phyloP scores from a whole-genome alignment of 1,284 basidiomycete species.

The Austropuccinia psidii region DNA sequence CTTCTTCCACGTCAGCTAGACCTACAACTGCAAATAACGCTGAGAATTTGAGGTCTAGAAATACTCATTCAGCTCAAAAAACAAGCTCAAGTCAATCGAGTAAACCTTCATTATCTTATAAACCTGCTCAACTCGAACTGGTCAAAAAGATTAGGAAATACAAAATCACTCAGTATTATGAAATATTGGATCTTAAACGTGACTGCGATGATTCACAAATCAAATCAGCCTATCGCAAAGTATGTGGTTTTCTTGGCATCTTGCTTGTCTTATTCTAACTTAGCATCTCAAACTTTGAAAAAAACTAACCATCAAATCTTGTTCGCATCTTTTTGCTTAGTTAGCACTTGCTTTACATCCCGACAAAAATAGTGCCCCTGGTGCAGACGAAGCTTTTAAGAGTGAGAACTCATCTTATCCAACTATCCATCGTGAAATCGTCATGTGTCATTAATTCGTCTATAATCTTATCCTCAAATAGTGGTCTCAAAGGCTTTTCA shows the following conservation, averaged over 20 bases:
- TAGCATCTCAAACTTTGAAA: too few relatives aligned
- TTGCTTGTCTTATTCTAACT: conserved; percentile 30
- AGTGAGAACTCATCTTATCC: conserved; percentile 55
- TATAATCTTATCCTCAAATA: conserved; percentile 48
- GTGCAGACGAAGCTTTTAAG: conserved; percentile 98
- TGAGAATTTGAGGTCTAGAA: neutral
- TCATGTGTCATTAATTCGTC: conserved; percentile 7
- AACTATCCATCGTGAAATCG: neutral
- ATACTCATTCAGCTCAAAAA: conserved; percentile 6
- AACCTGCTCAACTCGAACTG: conserved; percentile 70
- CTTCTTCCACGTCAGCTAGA: conserved; percentile 52
- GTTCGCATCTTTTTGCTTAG: conserved; percentile 51
- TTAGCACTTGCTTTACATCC: conserved; percentile 88
- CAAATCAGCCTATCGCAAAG: conserved; percentile 97
- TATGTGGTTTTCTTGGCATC: conserved; percentile 48
- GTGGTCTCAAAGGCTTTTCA: conserved; percentile 99
- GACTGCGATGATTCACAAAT: conserved; percentile 81
- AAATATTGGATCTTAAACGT: conserved; percentile 75
- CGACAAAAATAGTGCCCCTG: conserved; percentile 94
- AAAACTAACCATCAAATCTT: neutral
- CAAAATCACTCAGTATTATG: conserved; percentile 85
- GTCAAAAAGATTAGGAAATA: conserved; percentile 81
- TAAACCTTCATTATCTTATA: conserved; percentile 53
- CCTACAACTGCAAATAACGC: conserved; percentile 45
- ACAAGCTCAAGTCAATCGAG: neutral